Evolutionary conservation across 805 yeast genomes (phyloP), one percentile per base, ranked within the genome.

Genomic region (Monosporozyma solicola): DNA sequence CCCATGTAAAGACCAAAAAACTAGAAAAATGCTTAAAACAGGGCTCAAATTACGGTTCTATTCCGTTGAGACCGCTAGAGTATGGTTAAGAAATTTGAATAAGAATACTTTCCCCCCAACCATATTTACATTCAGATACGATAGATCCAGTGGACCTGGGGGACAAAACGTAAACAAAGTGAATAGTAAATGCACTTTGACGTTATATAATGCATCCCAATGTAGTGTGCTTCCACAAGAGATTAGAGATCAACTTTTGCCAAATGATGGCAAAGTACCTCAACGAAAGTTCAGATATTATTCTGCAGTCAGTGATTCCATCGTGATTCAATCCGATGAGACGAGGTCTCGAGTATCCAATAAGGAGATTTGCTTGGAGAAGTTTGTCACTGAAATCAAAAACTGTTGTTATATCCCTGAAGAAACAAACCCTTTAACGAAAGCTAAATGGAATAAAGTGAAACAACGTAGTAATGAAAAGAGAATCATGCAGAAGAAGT

Each of bases 91-190:
- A 27, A 51, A 64, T 1, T 72, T 87, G 62, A 75, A 80, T 59
- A 68, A 72, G 50, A 55, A 61, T 20, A 51, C 65, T 13, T 61
- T 71, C 2, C 68, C 69, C 1, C 24, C 33, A 22, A 54, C 52
- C 11, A 29, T 53, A 49, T 61, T 66, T 46, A 32, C 48, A 11
- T 54, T 58, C 11, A 61, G 66, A 25, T 69, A 56, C 51, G 69
- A 66, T 52, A 67, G 91, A 54, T 78, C 94, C 0, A 80, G 90
- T 35, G 95, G 95, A 0, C 88, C 95, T 0, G 95, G 96, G 1
- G 96, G 96, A 0, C 95, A 87, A 59, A 84, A 88, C 61, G 95
- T 88, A 10, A 87, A 87, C 66, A 87, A 87, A 59, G 74, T 83
- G 9, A 76, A 77, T 56, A 63, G 73, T 70, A 53, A 87, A 60